Base-by-base conservation (phyloP, 1,139 yeast genomes). In the Blastobotrys niveus region DNA sequence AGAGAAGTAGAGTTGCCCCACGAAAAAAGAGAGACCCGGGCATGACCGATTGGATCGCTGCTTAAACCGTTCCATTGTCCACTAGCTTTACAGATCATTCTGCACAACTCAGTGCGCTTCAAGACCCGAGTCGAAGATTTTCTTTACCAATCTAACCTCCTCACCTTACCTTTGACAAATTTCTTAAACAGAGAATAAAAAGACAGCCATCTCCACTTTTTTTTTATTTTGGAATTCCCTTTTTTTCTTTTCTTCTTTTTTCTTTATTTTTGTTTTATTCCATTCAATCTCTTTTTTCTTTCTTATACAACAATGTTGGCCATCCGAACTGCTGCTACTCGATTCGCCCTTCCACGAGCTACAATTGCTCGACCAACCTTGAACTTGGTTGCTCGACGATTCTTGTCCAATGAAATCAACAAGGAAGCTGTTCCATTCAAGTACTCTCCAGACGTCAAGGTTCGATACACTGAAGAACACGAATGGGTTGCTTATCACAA, bases 401-500 rank as follows among this genome's bases (percentile, higher is more conserved):
- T 50, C 49, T 37, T 30, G 43, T 56, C 67, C 59, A 78, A 74
- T 62, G 68, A 66, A 52, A 61, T 80, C 53, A 76, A 75, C 64
- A 67, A 72, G 40, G 71, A 70, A 30, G 72, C 83, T 6, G 68
- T 70, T 49, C 81, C 73, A 31, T 71, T 68, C 65, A 72, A 71
- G 52, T 75, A 76, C 64, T 68, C 78, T 43, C 63, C 55, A 34
- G 52, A 53, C 34, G 47, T 48, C 37, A 40, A 48, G 20, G 75
- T 84, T 53, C 80, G 77, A 66, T 89, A 78, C 72, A 86, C 98
- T 15, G 70, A 73, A 45, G 96, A 91, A 61, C 99, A 91, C 71
- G 99, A 91, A 70, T 91, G 97, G 96, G 70, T 93, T 50, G 91
- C 95, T 2, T 72, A 80, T 42, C 93, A 85, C 63, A 75, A 76